Evolutionary conservation across 176 grass and related monocot species (phyloP), one percentile per base, ranked within the genome.

Genomic region (Aechmea fasciata): DNA sequence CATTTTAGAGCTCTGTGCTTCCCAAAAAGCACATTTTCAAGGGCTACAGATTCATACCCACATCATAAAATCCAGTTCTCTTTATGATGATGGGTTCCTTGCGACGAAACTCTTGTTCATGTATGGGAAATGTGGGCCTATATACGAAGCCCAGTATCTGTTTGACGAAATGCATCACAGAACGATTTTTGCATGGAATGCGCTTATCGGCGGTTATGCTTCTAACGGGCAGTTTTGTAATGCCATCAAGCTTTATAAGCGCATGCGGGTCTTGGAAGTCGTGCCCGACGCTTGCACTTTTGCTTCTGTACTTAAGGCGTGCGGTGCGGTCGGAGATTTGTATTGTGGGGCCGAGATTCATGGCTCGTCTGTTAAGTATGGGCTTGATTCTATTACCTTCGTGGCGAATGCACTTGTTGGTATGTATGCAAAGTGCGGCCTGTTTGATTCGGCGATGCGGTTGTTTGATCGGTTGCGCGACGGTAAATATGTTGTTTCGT

Each of bases 151-250:
- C 15, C 83, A 83, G 55, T 70, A 76, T 12, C 51, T 96, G 81
- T 92, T 92, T 41, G 83, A 91, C 47, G 85, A 79, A 78, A 83
- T 96, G 88, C 71, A 85, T 26, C 68, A 23, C 1, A 84, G 81
- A 63, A 89, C 88, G 6, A 78, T 96, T 13, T 96, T 96, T 78
- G 67, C 88, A 50, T 96, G 92, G 92, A 96, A 91, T 65, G 92
- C 85, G n/a, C 92, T 96, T 67, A 72, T 92, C 11, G 92, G 92
- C 9, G 83, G 88, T 11, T 92, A 85, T 74, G 78, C 87, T 3
- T 78, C 75, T 20, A 50, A 59, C 10, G 85, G 81, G 55, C 57
- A 69, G 11, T 13, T 78, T 1, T 66, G 13, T 13, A 69, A 74
- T 12, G 85, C 83, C 13, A 2, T 92, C 63, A 26, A 57, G 25